phyloP scores from a whole-genome alignment of 1,284 basidiomycete species.

The Dichomitus squalens region DNA sequence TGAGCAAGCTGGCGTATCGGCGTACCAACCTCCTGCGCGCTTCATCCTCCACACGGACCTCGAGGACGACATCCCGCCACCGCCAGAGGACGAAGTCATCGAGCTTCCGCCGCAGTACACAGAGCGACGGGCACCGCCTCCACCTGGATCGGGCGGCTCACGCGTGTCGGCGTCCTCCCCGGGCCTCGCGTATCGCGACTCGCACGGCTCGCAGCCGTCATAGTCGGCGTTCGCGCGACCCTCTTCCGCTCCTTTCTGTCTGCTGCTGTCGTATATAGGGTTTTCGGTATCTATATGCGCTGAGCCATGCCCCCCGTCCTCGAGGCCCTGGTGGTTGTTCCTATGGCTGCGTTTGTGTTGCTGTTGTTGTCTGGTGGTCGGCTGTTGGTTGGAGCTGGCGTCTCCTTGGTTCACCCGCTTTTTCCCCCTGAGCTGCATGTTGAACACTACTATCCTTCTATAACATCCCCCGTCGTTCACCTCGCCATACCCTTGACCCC shows the following conservation, averaged over 20 bases:
- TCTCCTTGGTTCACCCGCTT: background rate
- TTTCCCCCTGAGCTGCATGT: background rate
- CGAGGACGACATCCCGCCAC: conserved; percentile 51
- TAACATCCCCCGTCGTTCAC: background rate
- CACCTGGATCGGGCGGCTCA: background rate
- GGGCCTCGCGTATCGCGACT: background rate
- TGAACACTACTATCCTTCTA: background rate
- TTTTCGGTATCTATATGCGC: background rate
- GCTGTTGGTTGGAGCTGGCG: conserved; percentile 3
- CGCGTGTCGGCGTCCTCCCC: background rate
- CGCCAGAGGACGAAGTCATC: conserved; percentile 53
- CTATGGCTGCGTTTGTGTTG: background rate
- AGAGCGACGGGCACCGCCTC: conserved; percentile 43
- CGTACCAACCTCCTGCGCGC: conserved; percentile 47
- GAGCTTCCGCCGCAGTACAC: conserved; percentile 79
- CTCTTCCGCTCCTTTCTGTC: background rate
- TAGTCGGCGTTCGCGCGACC: conserved; percentile 1
- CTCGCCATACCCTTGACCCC: background rate
- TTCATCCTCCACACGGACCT: conserved; percentile 75
- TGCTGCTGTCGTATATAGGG: conserved; percentile 4
- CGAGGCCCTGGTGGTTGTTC: background rate
- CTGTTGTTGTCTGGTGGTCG: conserved; percentile 5
- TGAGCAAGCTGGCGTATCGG: conserved; percentile 45
- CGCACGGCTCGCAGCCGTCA: conserved; percentile 7
- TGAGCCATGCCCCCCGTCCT: background rate